Evolutionary conservation across 192 early-diverging fungal species (phyloP).

Genomic region (Phycomyces blakesleeanus): DNA sequence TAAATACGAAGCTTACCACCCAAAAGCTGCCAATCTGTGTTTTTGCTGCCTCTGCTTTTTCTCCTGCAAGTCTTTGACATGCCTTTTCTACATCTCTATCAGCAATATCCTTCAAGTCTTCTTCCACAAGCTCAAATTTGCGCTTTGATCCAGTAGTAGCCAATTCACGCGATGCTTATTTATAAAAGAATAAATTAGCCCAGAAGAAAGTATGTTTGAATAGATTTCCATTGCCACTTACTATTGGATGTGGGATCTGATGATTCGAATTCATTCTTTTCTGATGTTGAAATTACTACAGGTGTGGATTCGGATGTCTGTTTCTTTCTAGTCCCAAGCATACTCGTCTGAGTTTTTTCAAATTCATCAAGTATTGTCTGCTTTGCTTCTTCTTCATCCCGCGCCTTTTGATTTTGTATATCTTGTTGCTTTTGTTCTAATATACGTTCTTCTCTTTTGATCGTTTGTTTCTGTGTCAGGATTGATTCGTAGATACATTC

Average conservation of each 20-base stretch:
- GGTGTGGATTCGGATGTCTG: background rate
- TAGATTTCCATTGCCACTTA: background rate
- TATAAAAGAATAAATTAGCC: background rate
- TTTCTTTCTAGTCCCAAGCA: conserved; percentile 27
- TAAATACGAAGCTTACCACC: conserved; percentile 49
- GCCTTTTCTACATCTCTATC: conserved; percentile 32
- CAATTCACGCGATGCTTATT: background rate
- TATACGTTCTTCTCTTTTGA: conserved; percentile 52
- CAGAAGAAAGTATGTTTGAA: background rate
- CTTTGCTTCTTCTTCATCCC: conserved; percentile 40
- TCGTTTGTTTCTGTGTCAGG: conserved; percentile 78
- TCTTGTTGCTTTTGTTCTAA: conserved; percentile 42
- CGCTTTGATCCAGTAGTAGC: conserved; percentile 26
- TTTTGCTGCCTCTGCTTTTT: conserved; percentile 37
- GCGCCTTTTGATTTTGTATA: conserved; percentile 39
- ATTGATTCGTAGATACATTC: conserved; percentile 87
- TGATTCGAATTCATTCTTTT: background rate
- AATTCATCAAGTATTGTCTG: conserved; percentile 56
- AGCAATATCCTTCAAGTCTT: conserved; percentile 25
- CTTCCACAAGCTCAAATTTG: conserved; percentile 31
- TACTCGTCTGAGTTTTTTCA: conserved; percentile 62
- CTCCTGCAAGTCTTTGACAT: conserved; percentile 23
- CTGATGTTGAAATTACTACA: background rate
- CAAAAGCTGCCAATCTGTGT: conserved; percentile 65
- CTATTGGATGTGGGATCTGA: no score